Evolutionary conservation across 345 rosid genomes (phyloP).

Genomic region (Arabidopsis suecica): DNA sequence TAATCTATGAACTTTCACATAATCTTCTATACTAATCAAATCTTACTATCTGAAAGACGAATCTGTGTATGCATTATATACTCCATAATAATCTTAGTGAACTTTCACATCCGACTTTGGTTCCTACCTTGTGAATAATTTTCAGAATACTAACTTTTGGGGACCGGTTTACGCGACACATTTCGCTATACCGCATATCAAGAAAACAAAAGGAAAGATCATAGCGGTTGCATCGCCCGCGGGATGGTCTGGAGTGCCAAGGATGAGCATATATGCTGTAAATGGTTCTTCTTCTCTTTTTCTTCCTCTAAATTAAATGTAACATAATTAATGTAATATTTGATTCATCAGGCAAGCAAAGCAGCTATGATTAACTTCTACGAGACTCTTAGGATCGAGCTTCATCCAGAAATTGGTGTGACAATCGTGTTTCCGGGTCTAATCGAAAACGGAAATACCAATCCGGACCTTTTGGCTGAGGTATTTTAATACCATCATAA

Average conservation of each 20-base stretch:
- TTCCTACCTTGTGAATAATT: not conserved
- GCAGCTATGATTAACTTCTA: slow-evolving; percentile 57
- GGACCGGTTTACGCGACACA: slow-evolving; percentile 55
- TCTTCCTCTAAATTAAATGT: not conserved
- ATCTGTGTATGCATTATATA: not conserved
- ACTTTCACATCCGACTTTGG: not conserved
- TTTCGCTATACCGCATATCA: slow-evolving; percentile 60
- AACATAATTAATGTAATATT: not conserved
- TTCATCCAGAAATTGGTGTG: slow-evolving; percentile 47
- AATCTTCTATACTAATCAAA: not conserved
- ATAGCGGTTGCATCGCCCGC: slow-evolving; percentile 53
- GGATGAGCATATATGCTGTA: slow-evolving; percentile 58
- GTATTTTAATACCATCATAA: slow-evolving; percentile 17
- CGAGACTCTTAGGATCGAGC: slow-evolving; percentile 60
- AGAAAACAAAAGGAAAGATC: slow-evolving; percentile 58
- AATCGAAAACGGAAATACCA: slow-evolving; percentile 52
- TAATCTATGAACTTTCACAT: not conserved
- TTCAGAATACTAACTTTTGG: slow-evolving; percentile 66
- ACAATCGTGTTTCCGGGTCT: slow-evolving; percentile 61
- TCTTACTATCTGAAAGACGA: not conserved
- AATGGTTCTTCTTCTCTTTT: not conserved
- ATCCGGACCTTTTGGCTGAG: slow-evolving; percentile 40
- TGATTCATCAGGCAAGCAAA: slow-evolving; percentile 62
- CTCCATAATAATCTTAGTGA: not conserved
- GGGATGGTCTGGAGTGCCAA: slow-evolving; percentile 54